Conservation (phyloP, 176 grass and related monocot genomes). For the Puccinellia tenuiflora region DNA sequence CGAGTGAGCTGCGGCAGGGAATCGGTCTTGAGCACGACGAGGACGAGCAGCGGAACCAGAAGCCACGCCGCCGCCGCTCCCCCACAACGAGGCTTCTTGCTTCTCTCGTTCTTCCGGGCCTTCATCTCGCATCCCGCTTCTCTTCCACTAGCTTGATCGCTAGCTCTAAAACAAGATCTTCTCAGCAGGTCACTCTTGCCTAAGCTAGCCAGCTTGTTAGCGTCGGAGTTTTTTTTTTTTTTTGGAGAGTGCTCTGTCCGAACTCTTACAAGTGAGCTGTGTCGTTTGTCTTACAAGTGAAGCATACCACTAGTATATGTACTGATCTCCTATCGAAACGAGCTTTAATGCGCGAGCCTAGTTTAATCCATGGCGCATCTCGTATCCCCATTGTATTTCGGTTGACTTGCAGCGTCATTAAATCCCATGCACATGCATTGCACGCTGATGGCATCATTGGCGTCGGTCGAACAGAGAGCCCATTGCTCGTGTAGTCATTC, state of each 20-base stretch:
- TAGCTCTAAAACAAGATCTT: background rate
- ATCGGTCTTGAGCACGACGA: constrained; percentile 21
- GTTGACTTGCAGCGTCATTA: constrained; percentile 28
- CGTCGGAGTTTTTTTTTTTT: background rate
- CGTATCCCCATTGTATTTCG: background rate
- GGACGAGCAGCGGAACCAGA: constrained; percentile 19
- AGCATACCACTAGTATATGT: background rate
- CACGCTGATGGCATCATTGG: background rate
- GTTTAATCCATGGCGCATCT: background rate
- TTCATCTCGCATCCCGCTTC: constrained; percentile 1
- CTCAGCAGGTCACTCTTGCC: background rate
- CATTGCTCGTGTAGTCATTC: background rate
- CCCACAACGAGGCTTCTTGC: background rate
- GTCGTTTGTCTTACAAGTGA: background rate
- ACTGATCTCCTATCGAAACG: background rate
- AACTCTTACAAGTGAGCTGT: background rate
- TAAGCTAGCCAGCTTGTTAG: background rate
- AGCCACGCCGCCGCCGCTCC: constrained; percentile 7
- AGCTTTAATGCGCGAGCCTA: background rate
- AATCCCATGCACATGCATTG: constrained; percentile 22
- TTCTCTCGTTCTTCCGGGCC: background rate
- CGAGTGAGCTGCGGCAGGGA: constrained; percentile 2
- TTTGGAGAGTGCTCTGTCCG: background rate
- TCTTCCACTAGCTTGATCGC: background rate
- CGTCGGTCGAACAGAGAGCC: background rate